Conservation (phyloP, 306 rosid species). For the Cucurbita maxima region DNA sequence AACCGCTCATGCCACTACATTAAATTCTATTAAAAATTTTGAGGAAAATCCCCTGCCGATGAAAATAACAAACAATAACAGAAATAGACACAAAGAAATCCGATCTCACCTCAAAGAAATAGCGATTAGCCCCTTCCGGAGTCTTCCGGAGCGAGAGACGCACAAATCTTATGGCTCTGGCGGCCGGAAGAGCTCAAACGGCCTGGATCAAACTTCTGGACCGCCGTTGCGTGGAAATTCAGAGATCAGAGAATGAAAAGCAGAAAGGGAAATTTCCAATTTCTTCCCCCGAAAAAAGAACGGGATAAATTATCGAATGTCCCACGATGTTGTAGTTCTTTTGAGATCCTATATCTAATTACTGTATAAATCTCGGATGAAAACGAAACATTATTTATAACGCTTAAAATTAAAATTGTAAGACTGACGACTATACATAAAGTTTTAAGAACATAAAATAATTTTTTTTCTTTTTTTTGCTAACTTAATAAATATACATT, state of each 20-base stretch:
- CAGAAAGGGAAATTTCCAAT: neutral
- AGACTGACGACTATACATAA: too few species aligned
- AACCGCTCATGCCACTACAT: neutral
- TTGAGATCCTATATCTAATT: too few species aligned
- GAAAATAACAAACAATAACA: neutral
- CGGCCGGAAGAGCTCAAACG: neutral
- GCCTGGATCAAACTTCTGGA: neutral
- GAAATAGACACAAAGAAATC: neutral
- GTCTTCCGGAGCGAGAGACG: neutral
- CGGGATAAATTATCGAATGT: neutral
- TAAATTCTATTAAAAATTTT: neutral
- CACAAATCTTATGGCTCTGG: neutral
- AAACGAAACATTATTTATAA: too few species aligned
- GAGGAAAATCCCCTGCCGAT: neutral
- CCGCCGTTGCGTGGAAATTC: neutral
- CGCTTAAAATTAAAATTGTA: accelerated
- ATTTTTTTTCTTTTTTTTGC: too few species aligned
- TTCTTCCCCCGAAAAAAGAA: too few species aligned
- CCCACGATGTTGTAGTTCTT: neutral
- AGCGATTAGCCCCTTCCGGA: neutral
- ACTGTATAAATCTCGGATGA: too few species aligned
- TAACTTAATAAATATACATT: too few species aligned
- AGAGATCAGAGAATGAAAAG: neutral
- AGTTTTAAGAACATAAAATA: too few species aligned
- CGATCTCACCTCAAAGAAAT: neutral